Percentiles rank a stretch among this genome's conserved stretches.
Evolutionary conservation across 1,139 yeast species (phyloP).

Genomic region (Protomyces arabidopsidicola): DNA sequence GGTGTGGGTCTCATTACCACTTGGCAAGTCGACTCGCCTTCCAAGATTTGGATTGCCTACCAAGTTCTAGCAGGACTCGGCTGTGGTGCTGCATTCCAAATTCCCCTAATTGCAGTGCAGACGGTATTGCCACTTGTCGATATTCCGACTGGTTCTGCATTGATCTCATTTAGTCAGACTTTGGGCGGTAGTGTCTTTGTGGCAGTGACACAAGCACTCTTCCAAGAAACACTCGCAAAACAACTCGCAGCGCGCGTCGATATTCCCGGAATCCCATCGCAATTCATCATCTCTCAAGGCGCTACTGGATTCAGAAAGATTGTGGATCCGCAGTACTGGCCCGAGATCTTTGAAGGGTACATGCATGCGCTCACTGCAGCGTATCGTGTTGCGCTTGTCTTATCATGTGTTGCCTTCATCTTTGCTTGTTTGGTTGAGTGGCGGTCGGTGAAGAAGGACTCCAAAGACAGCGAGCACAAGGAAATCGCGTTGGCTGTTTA

Average conservation of each 20-base stretch:
- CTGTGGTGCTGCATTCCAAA: slow-evolving; percentile 53
- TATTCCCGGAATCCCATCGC: background rate
- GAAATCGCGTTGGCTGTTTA: background rate
- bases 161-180: slow-evolving; percentile 26
- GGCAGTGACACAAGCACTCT: slow-evolving; percentile 27
- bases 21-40: slow-evolving; percentile 43
- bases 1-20: slow-evolving; percentile 54
- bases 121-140: slow-evolving; percentile 25
- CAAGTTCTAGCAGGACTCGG: slow-evolving; percentile 54
- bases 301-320: slow-evolving; percentile 12
- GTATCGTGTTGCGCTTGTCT: slow-evolving; percentile 8
- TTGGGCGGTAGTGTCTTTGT: slow-evolving; percentile 29
- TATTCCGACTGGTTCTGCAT: slow-evolving; percentile 28
- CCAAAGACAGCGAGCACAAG: background rate
- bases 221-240: slow-evolving; percentile 19
- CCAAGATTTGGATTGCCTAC: slow-evolving; percentile 49
- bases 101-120: slow-evolving; percentile 40
- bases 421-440: slow-evolving; percentile 13
- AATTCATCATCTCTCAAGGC: background rate
- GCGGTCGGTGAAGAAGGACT: slow-evolving; percentile 6
- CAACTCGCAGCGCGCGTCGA: background rate
- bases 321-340: slow-evolving; percentile 9
- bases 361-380: slow-evolving; percentile 2
- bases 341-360: slow-evolving; percentile 6
- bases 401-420: slow-evolving; percentile 1